Evolutionary conservation across 2,329 filamentous ascomycete genomes (phyloP).

Genomic region (Penicillium sp.): DNA sequence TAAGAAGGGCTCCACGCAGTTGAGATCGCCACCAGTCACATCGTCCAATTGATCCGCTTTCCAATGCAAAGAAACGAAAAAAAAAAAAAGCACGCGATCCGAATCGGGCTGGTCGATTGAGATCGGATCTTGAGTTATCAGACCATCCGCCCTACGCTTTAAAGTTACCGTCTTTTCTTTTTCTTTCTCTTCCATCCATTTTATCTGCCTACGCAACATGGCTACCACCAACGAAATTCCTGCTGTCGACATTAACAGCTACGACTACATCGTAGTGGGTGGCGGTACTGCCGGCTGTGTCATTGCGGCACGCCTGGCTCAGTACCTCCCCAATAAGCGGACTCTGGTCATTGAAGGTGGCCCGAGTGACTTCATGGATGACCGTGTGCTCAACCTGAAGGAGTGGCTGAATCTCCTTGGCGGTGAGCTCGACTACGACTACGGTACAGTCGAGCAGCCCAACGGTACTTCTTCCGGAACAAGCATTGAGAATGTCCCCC

Average conservation of each 20-base stretch:
- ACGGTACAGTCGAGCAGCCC: constrained; percentile 83
- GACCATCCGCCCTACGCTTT: constrained; percentile 9
- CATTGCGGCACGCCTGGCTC: constrained; percentile 72
- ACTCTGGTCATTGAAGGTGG: constrained; percentile 84
- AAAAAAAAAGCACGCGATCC: constrained; percentile 5
- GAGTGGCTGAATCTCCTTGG: constrained; percentile 84
- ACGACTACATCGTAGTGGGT: constrained; percentile 82
- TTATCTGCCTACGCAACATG: constrained; percentile 45
- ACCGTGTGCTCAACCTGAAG: constrained; percentile 79
- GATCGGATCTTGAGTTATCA: constrained; percentile 10
- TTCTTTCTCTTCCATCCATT: constrained; percentile 1
- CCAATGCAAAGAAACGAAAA: constrained; percentile 10
- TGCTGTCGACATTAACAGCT: constrained; percentile 62
- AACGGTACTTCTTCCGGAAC: constrained; percentile 52
- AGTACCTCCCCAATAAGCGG: constrained; percentile 79
- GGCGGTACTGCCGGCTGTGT: constrained; percentile 86
- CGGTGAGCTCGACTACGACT: constrained; percentile 87
- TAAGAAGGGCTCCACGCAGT: neutral
- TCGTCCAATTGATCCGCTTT: constrained; percentile 7
- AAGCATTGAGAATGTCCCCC: neutral
- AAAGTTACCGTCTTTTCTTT: constrained; percentile 4
- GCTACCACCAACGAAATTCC: constrained; percentile 66
- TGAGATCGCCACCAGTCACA: constrained; percentile 19
- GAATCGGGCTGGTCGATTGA: constrained; percentile 10
- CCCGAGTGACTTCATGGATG: constrained; percentile 84